Base-by-base conservation (phyloP, 805 yeast genomes). In the Ascoidea asiatica region DNA sequence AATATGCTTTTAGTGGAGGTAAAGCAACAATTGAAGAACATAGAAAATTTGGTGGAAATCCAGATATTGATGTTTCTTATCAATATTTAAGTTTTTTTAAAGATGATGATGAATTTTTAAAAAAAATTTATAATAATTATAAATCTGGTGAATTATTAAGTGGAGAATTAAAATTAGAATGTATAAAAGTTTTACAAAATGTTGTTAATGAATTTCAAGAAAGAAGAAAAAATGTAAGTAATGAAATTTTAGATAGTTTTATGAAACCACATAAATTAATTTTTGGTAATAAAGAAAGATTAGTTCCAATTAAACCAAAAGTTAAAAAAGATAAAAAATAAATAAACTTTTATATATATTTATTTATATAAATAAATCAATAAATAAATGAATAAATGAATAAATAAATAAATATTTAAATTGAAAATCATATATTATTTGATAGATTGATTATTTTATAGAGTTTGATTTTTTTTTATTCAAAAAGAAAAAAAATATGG, bases 1-100 rank as follows among this genome's bases (percentile, higher is more conserved):
- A 89, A 64, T 83, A 87, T 60, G 98, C 97, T 5, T 92, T 92
- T 64, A 81, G 95, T 43, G 98, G 98, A 52, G 98, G 98, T 51
- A 75, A 79, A 60, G 82, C 75, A 38, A 73, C 94, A 2, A 66
- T 83, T 41, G 98, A 92, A 61, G 95, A 87, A 56, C 98, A 92
- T 66, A 79, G 95, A 63, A 69, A 70, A 61, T 68, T 70, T 45
- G 98, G 98, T 45, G 98, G 97, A 57, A 73, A 92, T 59, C 94
- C 95, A 41, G 97, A 90, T 52, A 81, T 89, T 35, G 98, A 92
- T 62, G 95, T 92, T 46, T 86, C 98, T 2, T 92, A 69, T 67
- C 97, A 92, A 66, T 92, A 92, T 61, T 67, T 92, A 50, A 75
- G 88, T 5, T 92, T 92, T 68, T 89, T 92, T 72, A 66, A 77